Evolutionary conservation across 495 filamentous ascomycete species (phyloP), one percentile per base, ranked within the genome.

Genomic region (Aspergillus diversus): DNA sequence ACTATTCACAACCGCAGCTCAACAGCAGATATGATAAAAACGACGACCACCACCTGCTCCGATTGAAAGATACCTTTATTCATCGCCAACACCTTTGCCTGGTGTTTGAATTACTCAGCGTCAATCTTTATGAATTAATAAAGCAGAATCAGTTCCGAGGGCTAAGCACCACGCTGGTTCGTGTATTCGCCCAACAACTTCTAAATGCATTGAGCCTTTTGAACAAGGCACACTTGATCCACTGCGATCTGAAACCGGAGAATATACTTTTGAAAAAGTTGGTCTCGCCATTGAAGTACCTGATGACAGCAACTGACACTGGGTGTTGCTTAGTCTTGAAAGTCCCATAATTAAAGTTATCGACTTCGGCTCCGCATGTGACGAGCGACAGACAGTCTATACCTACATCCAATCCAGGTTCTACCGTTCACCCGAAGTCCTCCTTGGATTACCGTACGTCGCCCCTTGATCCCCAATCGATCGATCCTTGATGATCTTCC

Each of bases 261-360:
- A 99, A 99, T 71, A 99, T 99, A 60, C 78, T 99, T 11, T 78
- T 99, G 42, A 99, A 99, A 74, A 99, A 99, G 89, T 90, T 61
- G 69, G 85, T 80, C 33, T 43, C 43, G 32, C 7, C 34, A 27
- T 33, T 31, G 8, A 4, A 4, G 4, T n/a, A 7, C 4, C 13
- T 6, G 0, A 13, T 11, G 7, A 13, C 17, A 16, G 7, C 13
- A 16, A 8, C 62, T 71, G 51, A 71, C 57, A 3, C n/a, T 39
- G 4, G 46, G 60, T 48, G 31, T 39, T 46, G 33, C 31, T 17
- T 66, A 91, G 88, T 74, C 86, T 99, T 59, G 96, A 99, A 77
- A 97, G 94, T 68, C 96, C 96, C 3, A 98, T 99, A 59, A 99
- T 99, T 86, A 99, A 99, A 74, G 97, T 99, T 70, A 99, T 99